Base-by-base conservation (phyloP, 371 early-diverging fungal species). In the Syncephalastrum monosporum region DNA sequence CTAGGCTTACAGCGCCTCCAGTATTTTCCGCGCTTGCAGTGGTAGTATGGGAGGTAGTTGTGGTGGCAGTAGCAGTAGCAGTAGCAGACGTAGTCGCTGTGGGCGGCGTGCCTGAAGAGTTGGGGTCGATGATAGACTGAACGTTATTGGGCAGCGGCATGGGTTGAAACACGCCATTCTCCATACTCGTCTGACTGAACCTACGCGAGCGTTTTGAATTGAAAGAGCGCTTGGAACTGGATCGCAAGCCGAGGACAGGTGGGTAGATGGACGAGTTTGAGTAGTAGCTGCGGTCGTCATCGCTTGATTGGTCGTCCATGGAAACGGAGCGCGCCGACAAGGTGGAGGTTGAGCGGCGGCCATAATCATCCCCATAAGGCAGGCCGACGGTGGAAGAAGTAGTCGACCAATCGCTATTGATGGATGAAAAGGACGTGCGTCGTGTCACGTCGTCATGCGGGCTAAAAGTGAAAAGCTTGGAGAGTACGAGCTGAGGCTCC, bases 111-210 rank as follows among this genome's bases (percentile, higher is more conserved):
- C 38, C 8, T 12, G 38, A 33, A 33, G 38, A 12, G 8, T 33
- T 33, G 38, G 38, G 38, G 8, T 33, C 38, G 38, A 33, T 12
- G 6, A 33, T 33, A 10, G 38, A 5, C 8, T 5, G 38, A 33
- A 5, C 10, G 8, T 33, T 47, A 14, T 60, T 79, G 14, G 87
- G 85, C 23, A 84, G 57, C 8, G 85, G 85, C 29, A 82, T 83
- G n/a, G 85, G 85, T 47, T 76, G 79, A 58, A 86, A 86, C 0
- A 65, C 61, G 4, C 83, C 83, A 52, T 83, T 82, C 56, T 86
- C 87, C 75, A 86, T 79, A 54, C 80, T 83, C 2, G 87, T 86
- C 53, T 82, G 82, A 51, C 82, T 82, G 33, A 79, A 81, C 21
- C 82, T 67, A 15, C 82, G 66, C 6, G 78, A 68, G 44, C 86